Evolutionary conservation across 2,329 filamentous ascomycete genomes (phyloP).

Genomic region (Trichophyton mentagrophytes): DNA sequence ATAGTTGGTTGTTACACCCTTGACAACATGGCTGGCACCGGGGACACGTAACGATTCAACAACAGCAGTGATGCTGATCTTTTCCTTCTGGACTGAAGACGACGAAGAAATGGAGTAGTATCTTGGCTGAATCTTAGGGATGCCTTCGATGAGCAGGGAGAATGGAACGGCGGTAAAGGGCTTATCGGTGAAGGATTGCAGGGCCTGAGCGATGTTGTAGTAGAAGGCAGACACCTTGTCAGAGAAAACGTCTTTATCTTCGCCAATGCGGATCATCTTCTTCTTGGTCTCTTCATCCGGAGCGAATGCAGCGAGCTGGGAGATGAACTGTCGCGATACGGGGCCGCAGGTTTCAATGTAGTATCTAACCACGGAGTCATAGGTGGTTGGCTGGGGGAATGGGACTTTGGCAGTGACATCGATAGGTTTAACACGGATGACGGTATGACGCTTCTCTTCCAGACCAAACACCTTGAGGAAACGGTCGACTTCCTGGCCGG

Average conservation of each 20-base stretch:
- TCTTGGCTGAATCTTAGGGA: conserved; percentile 89
- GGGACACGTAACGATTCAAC: conserved; percentile 74
- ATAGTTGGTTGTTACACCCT: conserved; percentile 95
- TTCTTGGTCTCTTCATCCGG: conserved; percentile 73
- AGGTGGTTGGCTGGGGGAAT: conserved; percentile 93
- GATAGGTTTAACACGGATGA: conserved; percentile 78
- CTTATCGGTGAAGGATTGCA: conserved; percentile 59
- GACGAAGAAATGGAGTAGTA: conserved; percentile 99
- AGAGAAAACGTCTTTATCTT: conserved; percentile 91
- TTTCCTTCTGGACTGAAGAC: conserved; percentile 82
- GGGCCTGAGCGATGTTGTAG: conserved; percentile 78
- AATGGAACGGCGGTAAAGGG: conserved; percentile 81
- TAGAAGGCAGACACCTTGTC: conserved; percentile 67
- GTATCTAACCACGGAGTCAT: conserved; percentile 83
- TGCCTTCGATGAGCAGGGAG: conserved; percentile 82
- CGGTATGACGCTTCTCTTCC: conserved; percentile 60
- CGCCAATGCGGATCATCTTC: conserved; percentile 77
- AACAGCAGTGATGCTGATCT: conserved; percentile 88
- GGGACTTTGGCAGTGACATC: conserved; percentile 95
- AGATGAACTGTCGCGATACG: conserved; percentile 88
- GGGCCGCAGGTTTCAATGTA: conserved; percentile 94
- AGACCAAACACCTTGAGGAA: conserved; percentile 72
- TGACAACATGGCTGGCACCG: conserved; percentile 65
- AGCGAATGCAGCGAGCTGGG: conserved; percentile 75
- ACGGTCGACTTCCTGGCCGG: conserved; percentile 80